A percentile compares a stretch with the other conserved stretches of the same genome.
These are phyloP conservation scores for Croton laevigatus DNA, from an alignment of 441 rosid genomes.

Conservation along the genomic window DNA sequence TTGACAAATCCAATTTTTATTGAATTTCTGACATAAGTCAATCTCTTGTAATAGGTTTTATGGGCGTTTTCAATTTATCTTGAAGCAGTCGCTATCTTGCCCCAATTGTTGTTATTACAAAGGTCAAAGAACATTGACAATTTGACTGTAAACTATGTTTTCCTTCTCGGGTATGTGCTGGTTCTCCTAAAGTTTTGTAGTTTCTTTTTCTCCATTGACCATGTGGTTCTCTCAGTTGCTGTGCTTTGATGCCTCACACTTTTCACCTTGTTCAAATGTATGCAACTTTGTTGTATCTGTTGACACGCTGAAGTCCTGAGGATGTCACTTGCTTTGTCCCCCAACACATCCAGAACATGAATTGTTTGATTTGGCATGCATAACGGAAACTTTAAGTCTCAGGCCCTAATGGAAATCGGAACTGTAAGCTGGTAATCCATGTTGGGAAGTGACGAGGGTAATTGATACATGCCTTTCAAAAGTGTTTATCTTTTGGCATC, in stretches of 20 bases:
- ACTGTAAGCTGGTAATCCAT: neutral
- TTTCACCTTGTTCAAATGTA: neutral
- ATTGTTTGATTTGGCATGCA: neutral
- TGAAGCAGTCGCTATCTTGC: constrained; percentile 46
- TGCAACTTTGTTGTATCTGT: neutral
- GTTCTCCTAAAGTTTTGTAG: neutral
- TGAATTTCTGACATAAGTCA: constrained; percentile 4
- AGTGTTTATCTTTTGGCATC: neutral
- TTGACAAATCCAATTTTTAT: neutral
- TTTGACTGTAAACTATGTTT: constrained; percentile 36
- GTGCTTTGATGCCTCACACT: neutral
- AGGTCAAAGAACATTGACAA: constrained; percentile 41
- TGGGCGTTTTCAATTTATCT: constrained; percentile 46
- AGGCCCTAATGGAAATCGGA: neutral
- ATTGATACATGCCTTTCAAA: neutral
- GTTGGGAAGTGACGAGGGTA: neutral
- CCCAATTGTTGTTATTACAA: constrained; percentile 39
- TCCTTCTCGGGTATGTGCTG: constrained; percentile 41
- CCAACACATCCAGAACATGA: neutral
- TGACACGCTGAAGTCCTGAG: neutral
- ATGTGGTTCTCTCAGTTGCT: neutral
- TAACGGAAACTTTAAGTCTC: neutral
- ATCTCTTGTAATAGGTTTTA: constrained; percentile 26
- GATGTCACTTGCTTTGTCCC: neutral
- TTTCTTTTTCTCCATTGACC: neutral